phyloP scores from a whole-genome alignment of 768 basidiomycete species.

The Tephrocybe sp. region DNA sequence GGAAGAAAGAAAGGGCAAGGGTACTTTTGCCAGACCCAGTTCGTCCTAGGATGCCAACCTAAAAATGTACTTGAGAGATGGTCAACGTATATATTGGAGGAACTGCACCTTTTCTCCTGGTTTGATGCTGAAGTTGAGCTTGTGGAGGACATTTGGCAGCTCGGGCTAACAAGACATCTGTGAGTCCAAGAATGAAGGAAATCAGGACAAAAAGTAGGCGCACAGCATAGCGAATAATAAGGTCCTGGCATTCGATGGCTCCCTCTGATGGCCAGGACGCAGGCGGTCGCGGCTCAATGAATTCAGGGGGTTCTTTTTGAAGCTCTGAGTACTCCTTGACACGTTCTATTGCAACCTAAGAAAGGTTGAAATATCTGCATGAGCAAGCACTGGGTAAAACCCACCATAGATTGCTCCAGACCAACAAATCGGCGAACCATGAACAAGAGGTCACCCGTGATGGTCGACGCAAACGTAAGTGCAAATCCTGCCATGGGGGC shows the following conservation, averaged over 20 bases:
- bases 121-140: constrained; percentile 67
- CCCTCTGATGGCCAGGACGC: constrained; percentile 76
- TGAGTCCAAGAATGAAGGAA: background rate
- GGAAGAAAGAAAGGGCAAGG: constrained; percentile 74
- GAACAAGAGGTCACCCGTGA: constrained; percentile 70
- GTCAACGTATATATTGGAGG: background rate
- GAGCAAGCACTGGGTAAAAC: background rate
- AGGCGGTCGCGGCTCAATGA: constrained; percentile 80
- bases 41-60: constrained; percentile 71
- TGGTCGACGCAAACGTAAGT: constrained; percentile 76
- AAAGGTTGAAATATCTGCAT: background rate
- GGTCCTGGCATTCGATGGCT: constrained; percentile 65
- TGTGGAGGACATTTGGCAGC: constrained; percentile 81
- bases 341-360: constrained; percentile 78
- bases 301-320: constrained; percentile 75
- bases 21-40: constrained; percentile 82
- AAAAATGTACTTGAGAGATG: background rate
- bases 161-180: constrained; percentile 54
- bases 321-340: constrained; percentile 90
- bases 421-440: constrained; percentile 77
- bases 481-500: constrained; percentile 87
- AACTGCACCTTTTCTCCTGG: constrained; percentile 71
- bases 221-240: constrained; percentile 78
- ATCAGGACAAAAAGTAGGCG: constrained; percentile 22
- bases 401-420: constrained; percentile 89